These are phyloP conservation scores for Boletus subluridellus DNA, from an alignment of 1,284 basidiomycete genomes.

Conservation along the genomic window DNA sequence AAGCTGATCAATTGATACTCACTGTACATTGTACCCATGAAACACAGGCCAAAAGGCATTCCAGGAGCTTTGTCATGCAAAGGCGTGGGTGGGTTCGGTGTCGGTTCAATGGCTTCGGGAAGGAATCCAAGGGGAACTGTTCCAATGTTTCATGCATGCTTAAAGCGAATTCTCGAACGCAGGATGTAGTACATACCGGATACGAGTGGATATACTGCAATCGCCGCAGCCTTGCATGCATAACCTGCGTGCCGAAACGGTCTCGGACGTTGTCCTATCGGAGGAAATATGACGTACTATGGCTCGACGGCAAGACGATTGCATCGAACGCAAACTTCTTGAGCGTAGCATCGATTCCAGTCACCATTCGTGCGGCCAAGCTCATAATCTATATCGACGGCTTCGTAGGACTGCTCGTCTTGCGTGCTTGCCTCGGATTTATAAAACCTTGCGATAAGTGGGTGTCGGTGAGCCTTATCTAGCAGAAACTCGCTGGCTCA, in stretches of 20 bases:
- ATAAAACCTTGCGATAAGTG: constrained; percentile 33
- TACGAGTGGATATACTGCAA: constrained; percentile 28
- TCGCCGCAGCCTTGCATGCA: constrained; percentile 24
- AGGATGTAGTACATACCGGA: constrained; percentile 17
- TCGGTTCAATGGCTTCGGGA: constrained; percentile 28
- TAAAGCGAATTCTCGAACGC: not conserved
- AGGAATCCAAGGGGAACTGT: constrained; percentile 50
- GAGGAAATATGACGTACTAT: constrained; percentile 14
- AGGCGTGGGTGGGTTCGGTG: constrained; percentile 32
- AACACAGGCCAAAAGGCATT: constrained; percentile 49
- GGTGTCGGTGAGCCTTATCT: not conserved
- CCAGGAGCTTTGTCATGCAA: constrained; percentile 37
- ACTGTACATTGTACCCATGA: constrained; percentile 50
- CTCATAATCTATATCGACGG: constrained; percentile 36
- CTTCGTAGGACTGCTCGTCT: constrained; percentile 39
- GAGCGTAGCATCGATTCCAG: constrained; percentile 42
- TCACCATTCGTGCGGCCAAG: constrained; percentile 39
- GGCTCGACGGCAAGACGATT: constrained; percentile 40
- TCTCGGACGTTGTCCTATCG: not conserved
- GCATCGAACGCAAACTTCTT: constrained; percentile 44
- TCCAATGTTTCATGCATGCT: not conserved
- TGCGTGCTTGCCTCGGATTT: constrained; percentile 36
- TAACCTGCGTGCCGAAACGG: not conserved
- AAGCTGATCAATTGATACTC: constrained; percentile 47
- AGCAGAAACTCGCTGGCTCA: constrained; percentile 20